phyloP scores from a whole-genome alignment of 2,329 filamentous ascomycete species.

The Hymenoscyphus occultus region DNA sequence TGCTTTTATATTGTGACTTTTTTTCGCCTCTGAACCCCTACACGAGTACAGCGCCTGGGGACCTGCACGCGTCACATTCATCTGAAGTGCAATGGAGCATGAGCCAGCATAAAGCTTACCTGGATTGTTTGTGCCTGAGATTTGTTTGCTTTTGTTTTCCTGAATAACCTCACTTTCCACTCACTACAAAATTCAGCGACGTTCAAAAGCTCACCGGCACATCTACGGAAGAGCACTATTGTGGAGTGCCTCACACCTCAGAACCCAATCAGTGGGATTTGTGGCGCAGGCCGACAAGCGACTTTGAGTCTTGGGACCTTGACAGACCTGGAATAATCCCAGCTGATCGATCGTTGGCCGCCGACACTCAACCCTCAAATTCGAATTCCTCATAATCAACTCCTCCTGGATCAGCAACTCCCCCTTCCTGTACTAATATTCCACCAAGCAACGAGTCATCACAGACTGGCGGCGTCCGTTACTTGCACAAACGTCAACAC shows the following conservation, averaged over 20 bases:
- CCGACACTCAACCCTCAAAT: not conserved
- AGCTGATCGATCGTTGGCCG: not conserved
- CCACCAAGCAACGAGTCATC: not conserved
- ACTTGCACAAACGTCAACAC: conserved; percentile 2
- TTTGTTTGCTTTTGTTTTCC: not conserved
- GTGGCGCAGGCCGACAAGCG: conserved; percentile 1
- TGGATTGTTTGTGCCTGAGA: not conserved
- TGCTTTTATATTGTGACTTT: not conserved
- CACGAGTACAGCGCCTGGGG: not conserved
- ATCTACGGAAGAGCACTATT: not conserved
- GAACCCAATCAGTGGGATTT: not conserved
- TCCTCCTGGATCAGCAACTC: conserved; percentile 6
- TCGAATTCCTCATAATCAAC: conserved; percentile 1
- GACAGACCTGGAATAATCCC: conserved; percentile 1
- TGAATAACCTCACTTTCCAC: not conserved
- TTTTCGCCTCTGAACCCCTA: not conserved
- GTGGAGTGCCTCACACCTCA: not conserved
- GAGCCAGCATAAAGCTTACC: not conserved
- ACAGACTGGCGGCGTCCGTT: conserved; percentile 20
- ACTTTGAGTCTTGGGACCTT: not conserved
- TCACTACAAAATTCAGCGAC: not conserved
- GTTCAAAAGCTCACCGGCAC: not conserved
- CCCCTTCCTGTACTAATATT: not conserved
- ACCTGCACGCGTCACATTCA: conserved; percentile 12
- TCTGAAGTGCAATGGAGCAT: not conserved